Base-by-base conservation (phyloP, 306 rosid genomes). In the Sphenostylis stenocarpa region DNA sequence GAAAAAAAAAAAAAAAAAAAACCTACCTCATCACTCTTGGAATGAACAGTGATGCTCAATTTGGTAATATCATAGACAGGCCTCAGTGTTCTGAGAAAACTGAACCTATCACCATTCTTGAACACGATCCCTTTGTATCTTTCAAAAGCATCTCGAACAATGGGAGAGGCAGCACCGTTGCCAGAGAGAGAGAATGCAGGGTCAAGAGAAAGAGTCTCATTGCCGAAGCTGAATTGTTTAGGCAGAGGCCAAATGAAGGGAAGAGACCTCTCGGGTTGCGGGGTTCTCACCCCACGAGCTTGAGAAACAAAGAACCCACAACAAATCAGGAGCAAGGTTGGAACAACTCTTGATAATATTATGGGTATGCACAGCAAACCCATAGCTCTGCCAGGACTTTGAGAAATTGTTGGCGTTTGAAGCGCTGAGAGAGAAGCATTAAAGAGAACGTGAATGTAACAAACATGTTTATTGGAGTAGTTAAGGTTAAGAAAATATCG, bases 191-290 rank as follows among this genome's bases (percentile, higher is more conserved):
- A 81, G 39, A 95, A 92, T 4, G 60, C 77, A 0, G 97, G 98
- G 74, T 94, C 91, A 26, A 94, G 84, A 23, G 96, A 84, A 19
- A 94, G 92, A 31, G 93, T 64, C 15, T 73, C 61, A 45, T 89
- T 70, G 10, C 99, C 99, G 76, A 17, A 89, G 29, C 81, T 60
- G 85, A 89, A 92, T 68, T 89, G 84, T 7, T 84, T 77, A 9
- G 99, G 99, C 26, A 92, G 78, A 70, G 99, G 99, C 99, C 99
- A 95, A 33, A 95, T 77, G 81, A 88, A 95, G 0, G 97, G 77
- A 11, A 81, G 85, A 1, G 93, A 77, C 4, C 31, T 78, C 57
- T 76, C 28, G 44, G 66, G 82, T 17, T 43, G 78, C 2, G 88
- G 57, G 6, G 6, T 66, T 41, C 77, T 29, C 1, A 4, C 19